Percentiles rank a stretch among this genome's conserved stretches.
These are phyloP conservation scores for Periconia macrospinosa DNA, from an alignment of 2,329 filamentous ascomycete genomes.

Conservation along the genomic window DNA sequence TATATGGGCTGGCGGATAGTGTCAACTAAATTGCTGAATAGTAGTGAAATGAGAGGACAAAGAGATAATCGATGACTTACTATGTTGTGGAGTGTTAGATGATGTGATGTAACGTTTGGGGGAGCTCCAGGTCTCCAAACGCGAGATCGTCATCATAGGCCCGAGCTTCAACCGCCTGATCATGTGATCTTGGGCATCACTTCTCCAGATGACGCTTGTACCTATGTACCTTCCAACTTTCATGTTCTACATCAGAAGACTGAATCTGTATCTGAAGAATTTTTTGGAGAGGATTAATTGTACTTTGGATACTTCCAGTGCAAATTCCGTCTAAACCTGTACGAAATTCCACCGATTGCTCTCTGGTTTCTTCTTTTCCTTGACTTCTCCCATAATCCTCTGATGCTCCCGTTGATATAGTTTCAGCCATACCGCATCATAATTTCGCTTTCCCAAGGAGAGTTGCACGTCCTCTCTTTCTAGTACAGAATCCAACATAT, in stretches of 20 bases:
- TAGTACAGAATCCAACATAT: constrained; percentile 55
- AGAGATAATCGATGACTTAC: constrained; percentile 2
- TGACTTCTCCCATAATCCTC: not conserved
- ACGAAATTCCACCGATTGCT: not conserved
- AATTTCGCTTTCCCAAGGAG: constrained; percentile 66
- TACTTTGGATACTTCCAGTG: not conserved
- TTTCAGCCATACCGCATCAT: constrained; percentile 75
- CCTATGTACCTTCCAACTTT: too few species aligned
- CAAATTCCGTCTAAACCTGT: not conserved
- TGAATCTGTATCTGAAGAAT: too few species aligned
- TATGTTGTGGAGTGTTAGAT: constrained; percentile 3
- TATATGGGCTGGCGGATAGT: constrained; percentile 8
- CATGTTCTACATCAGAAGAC: too few species aligned
- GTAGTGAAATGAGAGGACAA: constrained; percentile 4
- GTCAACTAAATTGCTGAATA: constrained; percentile 12
- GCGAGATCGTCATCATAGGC: constrained; percentile 31
- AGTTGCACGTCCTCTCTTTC: constrained; percentile 52
- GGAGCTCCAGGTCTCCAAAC: constrained; percentile 12
- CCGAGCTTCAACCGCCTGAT: constrained; percentile 29
- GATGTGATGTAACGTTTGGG: constrained; percentile 16
- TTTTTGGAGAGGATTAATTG: too few species aligned
- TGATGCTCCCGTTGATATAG: constrained; percentile 21
- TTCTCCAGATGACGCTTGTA: constrained; percentile 2
- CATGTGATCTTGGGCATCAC: constrained; percentile 31
- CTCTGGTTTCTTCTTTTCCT: not conserved